Evolutionary conservation across 75 land plant species (phyloP), one percentile per base, ranked within the genome.

Genomic region (Pinus taeda): DNA sequence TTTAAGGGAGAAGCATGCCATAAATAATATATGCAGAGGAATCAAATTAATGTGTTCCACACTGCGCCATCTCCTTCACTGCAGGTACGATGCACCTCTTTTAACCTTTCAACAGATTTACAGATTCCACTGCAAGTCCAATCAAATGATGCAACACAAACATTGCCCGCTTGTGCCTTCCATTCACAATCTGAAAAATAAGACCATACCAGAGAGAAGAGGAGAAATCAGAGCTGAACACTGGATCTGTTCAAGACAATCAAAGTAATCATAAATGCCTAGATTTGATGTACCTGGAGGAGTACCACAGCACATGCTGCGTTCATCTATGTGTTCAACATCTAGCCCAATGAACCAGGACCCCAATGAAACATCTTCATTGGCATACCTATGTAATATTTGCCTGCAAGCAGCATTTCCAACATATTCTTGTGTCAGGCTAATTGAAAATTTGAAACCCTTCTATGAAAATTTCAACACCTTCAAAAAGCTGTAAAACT

Each of bases 281-380:
- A 36, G 20, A 0, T 30, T 20, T 7, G 49, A 22, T 56, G 15
- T 45, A 79, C 81, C 84, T 83, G 84, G 84, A 49, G 87, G 86
- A 24, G 87, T 86, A 21, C 83, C 79, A 62, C 88, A 86, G 71
- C 88, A 86, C 76, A 86, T 76, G 59, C 75, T 85, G 24, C 88
- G 60, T 14, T 86, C 88, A 57, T 86, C 83, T 59, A 89, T 77
- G 61, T 89, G 90, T 42, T 87, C 79, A 21, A 84, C 90, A 65
- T 89, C 90, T 66, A 89, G 77, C 4, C 90, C 90, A 71, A 89
- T 87, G 73, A 89, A 75, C 90, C 90, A 89, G 37, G 90, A 37
- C 2, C 90, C 90, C 22, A 89, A 58, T 15, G 90, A 83, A 13
- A 89, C 90, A 76, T 89, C 90, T 74, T 89, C 90, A 67, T 89